Evolutionary conservation across 768 basidiomycete genomes (phyloP).

Genomic region (Trametes villosa): DNA sequence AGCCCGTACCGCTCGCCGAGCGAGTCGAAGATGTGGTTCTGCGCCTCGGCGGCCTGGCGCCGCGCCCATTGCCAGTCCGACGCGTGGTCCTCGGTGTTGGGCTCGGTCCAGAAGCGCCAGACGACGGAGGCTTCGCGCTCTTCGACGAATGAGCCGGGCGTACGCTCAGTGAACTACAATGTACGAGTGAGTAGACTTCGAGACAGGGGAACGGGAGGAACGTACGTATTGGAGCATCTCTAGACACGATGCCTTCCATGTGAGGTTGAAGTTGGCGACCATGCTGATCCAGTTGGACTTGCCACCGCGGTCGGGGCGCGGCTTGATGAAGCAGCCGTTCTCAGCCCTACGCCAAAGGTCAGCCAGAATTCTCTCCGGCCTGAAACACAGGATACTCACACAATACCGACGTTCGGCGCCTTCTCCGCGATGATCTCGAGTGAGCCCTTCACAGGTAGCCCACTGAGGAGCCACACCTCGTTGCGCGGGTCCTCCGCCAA

Average conservation of each 20-base stretch:
- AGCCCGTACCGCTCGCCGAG: slow-evolving; percentile 83
- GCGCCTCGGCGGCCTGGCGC: slow-evolving; percentile 86
- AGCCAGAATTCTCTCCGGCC: too few species aligned
- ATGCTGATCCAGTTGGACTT: slow-evolving; percentile 73
- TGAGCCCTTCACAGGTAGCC: slow-evolving; percentile 63
- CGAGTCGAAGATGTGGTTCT: slow-evolving; percentile 90
- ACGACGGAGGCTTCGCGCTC: slow-evolving; percentile 82
- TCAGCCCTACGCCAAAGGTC: slow-evolving; percentile 59
- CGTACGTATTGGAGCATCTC: slow-evolving; percentile 86
- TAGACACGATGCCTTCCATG: slow-evolving; percentile 80
- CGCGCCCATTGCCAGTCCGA: slow-evolving; percentile 81
- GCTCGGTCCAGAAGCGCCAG: slow-evolving; percentile 82
- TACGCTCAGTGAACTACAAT: slow-evolving; percentile 84
- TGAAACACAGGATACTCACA: slow-evolving; percentile 49
- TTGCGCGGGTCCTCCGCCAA: slow-evolving; percentile 69
- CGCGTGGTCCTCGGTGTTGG: slow-evolving; percentile 34
- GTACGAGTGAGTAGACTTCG: not conserved
- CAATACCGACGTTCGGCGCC: slow-evolving; percentile 73
- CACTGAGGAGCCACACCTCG: slow-evolving; percentile 84
- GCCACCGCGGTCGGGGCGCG: slow-evolving; percentile 39
- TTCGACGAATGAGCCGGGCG: slow-evolving; percentile 84
- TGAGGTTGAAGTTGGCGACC: slow-evolving; percentile 76
- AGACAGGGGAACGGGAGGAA: slow-evolving; percentile 22
- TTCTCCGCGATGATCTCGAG: slow-evolving; percentile 64
- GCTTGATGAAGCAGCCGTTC: slow-evolving; percentile 86